Evolutionary conservation across 257 asterid genomes (phyloP), one percentile per base, ranked within the genome.

Genomic region (Solanum chiquidenum): DNA sequence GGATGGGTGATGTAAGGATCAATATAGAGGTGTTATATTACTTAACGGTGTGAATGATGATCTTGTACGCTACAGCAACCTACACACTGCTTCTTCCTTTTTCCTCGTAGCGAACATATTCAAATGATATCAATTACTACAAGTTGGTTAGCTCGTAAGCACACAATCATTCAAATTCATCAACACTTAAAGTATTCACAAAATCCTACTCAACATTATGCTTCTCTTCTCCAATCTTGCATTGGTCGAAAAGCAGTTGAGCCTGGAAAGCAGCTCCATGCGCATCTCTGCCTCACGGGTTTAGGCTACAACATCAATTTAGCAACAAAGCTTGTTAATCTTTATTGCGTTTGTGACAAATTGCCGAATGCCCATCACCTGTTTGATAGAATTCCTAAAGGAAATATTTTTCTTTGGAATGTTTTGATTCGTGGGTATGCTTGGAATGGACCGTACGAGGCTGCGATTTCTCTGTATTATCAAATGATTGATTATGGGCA

Each of bases 361-460:
- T 84, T 91, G 9, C 1, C 75, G 9, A 62, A 86, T 83, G 97
- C 97, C 87, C 95, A 89, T 88, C 42, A 89, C 6, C 88, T 93
- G 94, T 94, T 94, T 40, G 97, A 92, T 82, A 92, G 52, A 93
- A 94, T 91, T 89, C 91, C 95, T 73, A 92, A 89, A 20, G 85
- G 92, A 69, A 91, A 93, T 87, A 82, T 91, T n/a, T 92, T 93
- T 71, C 93, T 94, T 62, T 93, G 95, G 97, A 94, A 93, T 88
- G 92, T 94, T 85, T 88, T 94, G 76, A 92, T 93, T 86, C 95
- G 95, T 10, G 95, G 92, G 68, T 93, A 94, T 60, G 95, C 97
- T 16, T 94, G 97, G 95, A 91, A 90, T 85, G 97, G 94, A 16
- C 97, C 94, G 3, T 86, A 90, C 58, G 90, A 88, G 84, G 88